phyloP scores from a whole-genome alignment of 176 grass and related monocot species.

The Echinochloa phyllopogon region DNA sequence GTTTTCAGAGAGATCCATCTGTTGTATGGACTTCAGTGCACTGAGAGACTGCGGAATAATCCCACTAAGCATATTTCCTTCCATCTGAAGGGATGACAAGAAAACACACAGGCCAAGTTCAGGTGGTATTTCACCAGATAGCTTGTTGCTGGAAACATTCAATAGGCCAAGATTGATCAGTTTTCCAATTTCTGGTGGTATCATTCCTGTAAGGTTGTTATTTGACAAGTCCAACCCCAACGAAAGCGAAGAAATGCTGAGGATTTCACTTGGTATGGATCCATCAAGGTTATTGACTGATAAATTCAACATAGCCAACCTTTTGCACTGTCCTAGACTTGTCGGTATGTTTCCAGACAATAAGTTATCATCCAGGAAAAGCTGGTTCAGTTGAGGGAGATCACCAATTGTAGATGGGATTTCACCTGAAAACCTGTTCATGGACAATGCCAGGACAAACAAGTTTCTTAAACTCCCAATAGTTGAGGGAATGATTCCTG shows the following conservation, averaged over 20 bases:
- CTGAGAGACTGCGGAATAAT: slow-evolving; percentile 1
- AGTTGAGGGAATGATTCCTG: slow-evolving; percentile 51
- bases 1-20: slow-evolving; percentile 39
- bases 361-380: slow-evolving; percentile 44
- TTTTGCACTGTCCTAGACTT: slow-evolving; percentile 37
- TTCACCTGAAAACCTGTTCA: slow-evolving; percentile 52
- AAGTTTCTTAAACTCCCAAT: slow-evolving; percentile 52
- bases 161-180: neutral
- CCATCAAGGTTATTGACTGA: slow-evolving; percentile 40
- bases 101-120: neutral
- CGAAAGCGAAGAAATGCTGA: slow-evolving; percentile 20
- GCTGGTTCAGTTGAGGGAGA: slow-evolving; percentile 34
- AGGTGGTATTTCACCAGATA: slow-evolving; percentile 34
- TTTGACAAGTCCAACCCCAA: slow-evolving; percentile 32
- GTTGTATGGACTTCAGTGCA: neutral
- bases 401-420: slow-evolving; percentile 55
- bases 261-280: slow-evolving; percentile 40
- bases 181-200: slow-evolving; percentile 30
- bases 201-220: neutral
- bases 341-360: slow-evolving; percentile 57
- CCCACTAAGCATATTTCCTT: slow-evolving; percentile 26
- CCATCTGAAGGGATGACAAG: slow-evolving; percentile 25
- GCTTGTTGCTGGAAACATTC: slow-evolving; percentile 30
- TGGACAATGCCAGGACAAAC: slow-evolving; percentile 39
- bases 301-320: slow-evolving; percentile 38